phyloP scores from a whole-genome alignment of 208 protist genomes.

The Trypanosoma rangeli region DNA sequence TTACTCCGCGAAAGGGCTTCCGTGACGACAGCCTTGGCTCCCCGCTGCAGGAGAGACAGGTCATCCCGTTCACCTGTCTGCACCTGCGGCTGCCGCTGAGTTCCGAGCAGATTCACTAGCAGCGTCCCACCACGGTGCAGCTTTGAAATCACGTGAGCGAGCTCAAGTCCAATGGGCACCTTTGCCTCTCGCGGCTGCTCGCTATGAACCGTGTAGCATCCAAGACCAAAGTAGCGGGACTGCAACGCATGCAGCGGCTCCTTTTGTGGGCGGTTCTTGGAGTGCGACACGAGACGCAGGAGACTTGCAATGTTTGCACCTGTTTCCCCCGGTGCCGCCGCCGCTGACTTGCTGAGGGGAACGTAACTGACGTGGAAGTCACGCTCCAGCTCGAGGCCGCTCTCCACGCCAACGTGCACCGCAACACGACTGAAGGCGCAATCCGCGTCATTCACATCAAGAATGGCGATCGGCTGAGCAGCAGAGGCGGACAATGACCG shows the following conservation, averaged over 20 bases:
- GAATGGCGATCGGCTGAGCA: slow-evolving; percentile 39
- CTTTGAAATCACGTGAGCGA: slow-evolving; percentile 25
- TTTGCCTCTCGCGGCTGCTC: not conserved
- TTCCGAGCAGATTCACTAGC: slow-evolving; percentile 18
- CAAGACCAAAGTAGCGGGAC: slow-evolving; percentile 50
- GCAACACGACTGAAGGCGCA: slow-evolving; percentile 69
- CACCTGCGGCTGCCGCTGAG: not conserved
- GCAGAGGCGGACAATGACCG: not conserved
- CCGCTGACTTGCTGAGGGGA: slow-evolving; percentile 49
- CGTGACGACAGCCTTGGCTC: not conserved
- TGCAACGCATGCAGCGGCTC: slow-evolving; percentile 48
- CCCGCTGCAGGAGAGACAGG: not conserved
- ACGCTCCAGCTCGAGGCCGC: slow-evolving; percentile 47
- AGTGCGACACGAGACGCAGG: slow-evolving; percentile 39
- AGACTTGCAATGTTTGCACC: slow-evolving; percentile 40
- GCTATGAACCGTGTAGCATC: slow-evolving; percentile 50
- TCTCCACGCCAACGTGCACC: slow-evolving; percentile 48
- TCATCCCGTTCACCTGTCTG: not conserved
- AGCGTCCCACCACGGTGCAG: slow-evolving; percentile 16
- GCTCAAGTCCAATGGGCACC: not conserved
- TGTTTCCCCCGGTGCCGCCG: slow-evolving; percentile 19
- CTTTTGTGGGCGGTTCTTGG: slow-evolving; percentile 23
- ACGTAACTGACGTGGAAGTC: slow-evolving; percentile 60
- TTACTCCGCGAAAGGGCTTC: slow-evolving; percentile 22
- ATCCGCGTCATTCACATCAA: slow-evolving; percentile 71